Evolutionary conservation across 495 filamentous ascomycete genomes (phyloP).

Genomic region (Margaritispora aquatica): DNA sequence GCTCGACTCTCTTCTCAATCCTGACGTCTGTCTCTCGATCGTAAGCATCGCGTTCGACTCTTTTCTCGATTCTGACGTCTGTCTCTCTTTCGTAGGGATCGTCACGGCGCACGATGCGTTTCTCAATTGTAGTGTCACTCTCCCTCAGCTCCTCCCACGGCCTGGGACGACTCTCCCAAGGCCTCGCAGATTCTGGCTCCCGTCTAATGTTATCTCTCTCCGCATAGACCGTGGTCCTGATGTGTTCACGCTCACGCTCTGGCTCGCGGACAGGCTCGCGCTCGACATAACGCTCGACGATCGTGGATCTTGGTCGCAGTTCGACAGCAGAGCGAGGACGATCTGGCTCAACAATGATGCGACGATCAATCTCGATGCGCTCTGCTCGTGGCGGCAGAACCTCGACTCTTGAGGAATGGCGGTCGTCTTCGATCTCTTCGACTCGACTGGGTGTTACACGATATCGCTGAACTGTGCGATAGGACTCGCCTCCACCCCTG

Average conservation of each 20-base stretch:
- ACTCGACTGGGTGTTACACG: conserved; percentile 38
- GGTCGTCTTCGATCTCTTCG: conserved; percentile 45
- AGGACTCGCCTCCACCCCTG: conserved; percentile 10
- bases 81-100: conserved; percentile 46
- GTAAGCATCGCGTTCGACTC: conserved; percentile 25
- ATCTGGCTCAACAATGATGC: conserved; percentile 26
- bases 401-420: conserved; percentile 36
- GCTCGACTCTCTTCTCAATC: conserved; percentile 31
- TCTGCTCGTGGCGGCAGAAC: conserved; percentile 29
- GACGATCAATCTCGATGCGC: conserved; percentile 40
- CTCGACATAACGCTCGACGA: conserved; percentile 27
- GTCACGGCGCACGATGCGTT: conserved; percentile 23
- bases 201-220: conserved; percentile 30
- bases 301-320: conserved; percentile 25
- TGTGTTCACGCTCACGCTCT: conserved; percentile 32
- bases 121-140: conserved; percentile 38
- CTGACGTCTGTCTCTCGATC: conserved; percentile 50
- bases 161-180: conserved; percentile 40
- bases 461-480: conserved; percentile 49
- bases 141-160: conserved; percentile 31
- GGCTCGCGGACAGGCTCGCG: conserved; percentile 37
- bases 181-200: conserved; percentile 43
- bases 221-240: conserved; percentile 35
- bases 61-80: conserved; percentile 43
- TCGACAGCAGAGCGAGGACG: conserved; percentile 22